Evolutionary conservation across 257 asterid genomes (phyloP).

Genomic region (Lycium ferocissimum): DNA sequence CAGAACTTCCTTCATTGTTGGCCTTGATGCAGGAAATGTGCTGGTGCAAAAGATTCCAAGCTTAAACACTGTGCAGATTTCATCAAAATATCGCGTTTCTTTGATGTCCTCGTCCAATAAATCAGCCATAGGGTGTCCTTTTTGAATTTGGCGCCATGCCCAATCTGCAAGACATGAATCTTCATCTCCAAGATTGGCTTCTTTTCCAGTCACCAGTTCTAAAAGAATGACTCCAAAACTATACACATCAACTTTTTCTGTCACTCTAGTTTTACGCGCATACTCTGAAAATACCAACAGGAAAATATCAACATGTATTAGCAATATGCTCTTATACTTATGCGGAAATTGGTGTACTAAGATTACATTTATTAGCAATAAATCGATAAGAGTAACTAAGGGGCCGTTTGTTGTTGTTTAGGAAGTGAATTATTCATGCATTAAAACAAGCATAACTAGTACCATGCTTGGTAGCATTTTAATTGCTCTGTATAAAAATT

Average conservation of each 20-base stretch:
- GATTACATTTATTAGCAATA: no score
- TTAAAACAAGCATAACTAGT: no score
- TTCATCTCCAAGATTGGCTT: slow-evolving; percentile 18
- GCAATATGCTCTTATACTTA: no score
- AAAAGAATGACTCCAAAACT: slow-evolving; percentile 63
- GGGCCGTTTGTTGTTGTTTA: no score
- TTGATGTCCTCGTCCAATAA: background rate
- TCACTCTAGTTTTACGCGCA: slow-evolving; percentile 48
- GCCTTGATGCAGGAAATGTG: slow-evolving; percentile 4
- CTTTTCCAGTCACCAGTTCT: slow-evolving; percentile 56
- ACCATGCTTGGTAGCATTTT: no score
- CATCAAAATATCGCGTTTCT: background rate
- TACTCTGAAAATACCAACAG: slow-evolving; percentile 23
- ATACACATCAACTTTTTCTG: slow-evolving; percentile 60
- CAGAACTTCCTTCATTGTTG: slow-evolving; percentile 10
- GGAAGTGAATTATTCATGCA: no score
- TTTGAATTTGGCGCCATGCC: background rate
- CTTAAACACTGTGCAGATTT: slow-evolving; percentile 4
- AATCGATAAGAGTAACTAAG: background rate
- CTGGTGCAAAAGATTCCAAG: slow-evolving; percentile 13
- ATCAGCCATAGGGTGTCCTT: background rate
- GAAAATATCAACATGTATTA: background rate
- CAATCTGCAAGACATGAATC: slow-evolving; percentile 24
- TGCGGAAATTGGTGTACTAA: no score
- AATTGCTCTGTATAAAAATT: no score